phyloP scores from a whole-genome alignment of 352 stramenopile genomes.

The Globisporangium cylindrosporum region DNA sequence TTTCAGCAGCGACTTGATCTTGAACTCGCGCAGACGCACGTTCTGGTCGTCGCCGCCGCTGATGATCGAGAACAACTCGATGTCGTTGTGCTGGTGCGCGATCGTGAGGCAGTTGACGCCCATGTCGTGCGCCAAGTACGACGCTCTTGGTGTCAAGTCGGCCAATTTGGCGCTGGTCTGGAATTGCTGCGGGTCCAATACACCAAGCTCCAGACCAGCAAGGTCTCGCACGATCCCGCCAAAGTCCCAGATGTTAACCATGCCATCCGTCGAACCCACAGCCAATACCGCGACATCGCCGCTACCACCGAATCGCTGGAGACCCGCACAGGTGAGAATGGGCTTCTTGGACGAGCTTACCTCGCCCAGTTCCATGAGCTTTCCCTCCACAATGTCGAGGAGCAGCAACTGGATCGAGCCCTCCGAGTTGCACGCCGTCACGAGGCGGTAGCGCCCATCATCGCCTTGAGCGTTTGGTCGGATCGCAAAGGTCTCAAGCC shows the following conservation, averaged over 20 bases:
- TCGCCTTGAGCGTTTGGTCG: neutral
- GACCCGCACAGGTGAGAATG: conserved; percentile 65
- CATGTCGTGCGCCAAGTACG: conserved; percentile 84
- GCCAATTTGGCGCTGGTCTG: conserved; percentile 15
- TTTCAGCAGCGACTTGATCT: conserved; percentile 24
- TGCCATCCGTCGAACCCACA: conserved; percentile 79
- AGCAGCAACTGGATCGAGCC: conserved; percentile 62
- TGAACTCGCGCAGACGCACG: conserved; percentile 44
- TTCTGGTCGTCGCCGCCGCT: conserved; percentile 84
- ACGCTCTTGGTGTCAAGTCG: conserved; percentile 34
- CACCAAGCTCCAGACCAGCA: neutral
- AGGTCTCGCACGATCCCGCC: conserved; percentile 28
- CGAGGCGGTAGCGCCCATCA: conserved; percentile 38
- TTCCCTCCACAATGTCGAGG: conserved; percentile 35
- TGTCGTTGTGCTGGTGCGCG: conserved; percentile 17
- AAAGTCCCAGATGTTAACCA: conserved; percentile 76
- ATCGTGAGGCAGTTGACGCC: conserved; percentile 68
- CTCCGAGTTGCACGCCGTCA: conserved; percentile 77
- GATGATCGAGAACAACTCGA: conserved; percentile 47
- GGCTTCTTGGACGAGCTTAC: conserved; percentile 70
- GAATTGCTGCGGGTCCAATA: neutral
- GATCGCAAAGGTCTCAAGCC: conserved; percentile 55
- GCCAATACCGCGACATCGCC: conserved; percentile 40
- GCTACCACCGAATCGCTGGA: conserved; percentile 26
- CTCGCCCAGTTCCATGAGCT: conserved; percentile 46